Conservation (phyloP, 306 rosid genomes). For the Vigna mungo region DNA sequence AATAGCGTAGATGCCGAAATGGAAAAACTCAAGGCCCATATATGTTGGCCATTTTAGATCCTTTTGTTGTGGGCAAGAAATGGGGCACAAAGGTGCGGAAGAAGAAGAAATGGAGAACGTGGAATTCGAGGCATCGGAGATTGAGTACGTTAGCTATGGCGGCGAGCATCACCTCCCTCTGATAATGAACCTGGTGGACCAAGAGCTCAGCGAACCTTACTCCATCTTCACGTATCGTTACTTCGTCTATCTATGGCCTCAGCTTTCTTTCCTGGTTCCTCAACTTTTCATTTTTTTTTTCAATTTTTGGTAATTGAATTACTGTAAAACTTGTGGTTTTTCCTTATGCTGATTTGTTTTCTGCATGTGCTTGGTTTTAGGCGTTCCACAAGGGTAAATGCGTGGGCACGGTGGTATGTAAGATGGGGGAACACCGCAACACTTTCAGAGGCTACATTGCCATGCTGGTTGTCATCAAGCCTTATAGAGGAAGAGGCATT, state of each 20-base stretch:
- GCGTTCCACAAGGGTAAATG: conserved; percentile 90
- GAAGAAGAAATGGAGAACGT: conserved; percentile 46
- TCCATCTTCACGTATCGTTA: conserved; percentile 97
- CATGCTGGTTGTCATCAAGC: conserved; percentile 90
- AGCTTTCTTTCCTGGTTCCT: conserved; percentile 81
- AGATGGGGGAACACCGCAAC: conserved; percentile 94
- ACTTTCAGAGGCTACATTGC: conserved; percentile 94
- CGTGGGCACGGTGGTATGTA: conserved; percentile 96
- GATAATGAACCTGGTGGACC: conserved; percentile 84
- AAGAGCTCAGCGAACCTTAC: conserved; percentile 98
- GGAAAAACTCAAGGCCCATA: neutral
- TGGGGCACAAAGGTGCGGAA: neutral
- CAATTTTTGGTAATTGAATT: neutral
- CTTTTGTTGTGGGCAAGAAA: neutral
- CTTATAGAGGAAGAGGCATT: conserved; percentile 92
- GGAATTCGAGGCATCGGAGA: conserved; percentile 61
- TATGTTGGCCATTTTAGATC: too few species aligned
- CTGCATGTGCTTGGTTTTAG: conserved; percentile 42
- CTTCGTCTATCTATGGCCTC: conserved; percentile 98
- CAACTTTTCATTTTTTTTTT: conserved; percentile 1
- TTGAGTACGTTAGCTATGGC: conserved; percentile 80
- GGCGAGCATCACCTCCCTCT: conserved; percentile 95
- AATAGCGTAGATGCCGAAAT: neutral
- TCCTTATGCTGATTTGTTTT: too few species aligned
- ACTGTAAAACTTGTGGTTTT: neutral